A percentile compares a stretch with the other conserved stretches of the same genome.
These are phyloP conservation scores for Microbotryum silenes-acaulis DNA, from an alignment of 1,284 basidiomycete genomes.

Conservation along the genomic window DNA sequence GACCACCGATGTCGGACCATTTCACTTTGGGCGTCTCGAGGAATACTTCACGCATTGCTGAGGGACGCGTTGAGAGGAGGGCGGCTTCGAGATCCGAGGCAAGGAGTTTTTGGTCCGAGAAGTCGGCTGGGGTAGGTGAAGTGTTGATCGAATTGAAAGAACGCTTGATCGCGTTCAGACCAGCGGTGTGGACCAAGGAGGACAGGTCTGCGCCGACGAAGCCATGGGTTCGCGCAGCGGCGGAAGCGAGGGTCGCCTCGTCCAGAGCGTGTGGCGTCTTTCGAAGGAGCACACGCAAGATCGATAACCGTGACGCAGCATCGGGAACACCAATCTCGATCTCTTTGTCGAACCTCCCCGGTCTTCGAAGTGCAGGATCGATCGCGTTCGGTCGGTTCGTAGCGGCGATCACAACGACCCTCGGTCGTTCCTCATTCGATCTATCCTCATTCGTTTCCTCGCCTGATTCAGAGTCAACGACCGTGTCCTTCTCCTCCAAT, in stretches of 20 bases:
- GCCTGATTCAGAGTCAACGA: slow-evolving; percentile 43
- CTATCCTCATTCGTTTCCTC: slow-evolving; percentile 37
- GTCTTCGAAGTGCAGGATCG: slow-evolving; percentile 86
- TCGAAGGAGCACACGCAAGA: slow-evolving; percentile 70
- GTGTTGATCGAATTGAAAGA: slow-evolving; percentile 19
- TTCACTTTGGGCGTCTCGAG: slow-evolving; percentile 73
- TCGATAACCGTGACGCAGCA: slow-evolving; percentile 67
- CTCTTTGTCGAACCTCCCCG: slow-evolving; percentile 92
- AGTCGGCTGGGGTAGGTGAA: slow-evolving; percentile 25
- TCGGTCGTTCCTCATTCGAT: slow-evolving; percentile 38
- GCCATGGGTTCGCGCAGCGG: slow-evolving; percentile 80
- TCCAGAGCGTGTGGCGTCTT: slow-evolving; percentile 70
- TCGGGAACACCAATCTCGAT: slow-evolving; percentile 97
- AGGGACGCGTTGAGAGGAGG: slow-evolving; percentile 74
- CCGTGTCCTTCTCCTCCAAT: slow-evolving; percentile 54
- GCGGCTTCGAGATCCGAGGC: slow-evolving; percentile 59
- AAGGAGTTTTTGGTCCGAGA: slow-evolving; percentile 14
- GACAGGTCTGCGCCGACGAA: slow-evolving; percentile 95
- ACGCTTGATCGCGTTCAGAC: slow-evolving; percentile 80
- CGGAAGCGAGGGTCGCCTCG: slow-evolving; percentile 52
- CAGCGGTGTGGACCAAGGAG: slow-evolving; percentile 86
- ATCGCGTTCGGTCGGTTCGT: slow-evolving; percentile 97
- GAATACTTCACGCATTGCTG: slow-evolving; percentile 88
- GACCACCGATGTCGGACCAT: slow-evolving; percentile 87
- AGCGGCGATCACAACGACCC: slow-evolving; percentile 91